Evolutionary conservation across 2,329 filamentous ascomycete genomes (phyloP).

Genomic region (Penicillium sp.): DNA sequence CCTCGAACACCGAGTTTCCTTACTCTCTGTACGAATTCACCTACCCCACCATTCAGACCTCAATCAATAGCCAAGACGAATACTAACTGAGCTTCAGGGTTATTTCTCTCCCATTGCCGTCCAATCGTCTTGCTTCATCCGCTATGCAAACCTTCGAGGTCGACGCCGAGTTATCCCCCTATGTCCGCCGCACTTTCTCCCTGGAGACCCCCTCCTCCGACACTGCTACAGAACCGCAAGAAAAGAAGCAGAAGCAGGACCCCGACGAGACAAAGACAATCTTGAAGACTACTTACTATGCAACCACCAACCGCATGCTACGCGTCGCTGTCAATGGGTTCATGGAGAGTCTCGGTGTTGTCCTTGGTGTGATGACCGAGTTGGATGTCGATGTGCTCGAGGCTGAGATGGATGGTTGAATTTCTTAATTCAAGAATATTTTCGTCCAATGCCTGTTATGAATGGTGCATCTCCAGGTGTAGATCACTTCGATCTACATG

Average conservation of each 20-base stretch:
- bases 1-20: conserved; percentile 30
- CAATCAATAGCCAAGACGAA: background rate
- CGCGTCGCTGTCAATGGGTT: conserved; percentile 94
- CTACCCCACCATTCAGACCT: conserved; percentile 7
- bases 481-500: background rate
- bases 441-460: background rate
- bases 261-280: conserved; percentile 45
- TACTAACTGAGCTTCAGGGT: conserved; percentile 46
- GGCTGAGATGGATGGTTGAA: conserved; percentile 24
- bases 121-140: conserved; percentile 66
- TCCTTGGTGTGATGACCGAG: conserved; percentile 84
- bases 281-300: conserved; percentile 70
- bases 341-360: conserved; percentile 79
- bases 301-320: conserved; percentile 93
- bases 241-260: conserved; percentile 22
- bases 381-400: conserved; percentile 77
- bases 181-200: conserved; percentile 67
- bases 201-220: conserved; percentile 39
- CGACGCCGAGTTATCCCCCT: conserved; percentile 80
- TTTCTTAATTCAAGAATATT: background rate
- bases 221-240: conserved; percentile 17
- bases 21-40: conserved; percentile 34
- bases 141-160: conserved; percentile 72
- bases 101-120: conserved; percentile 75
- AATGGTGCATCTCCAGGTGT: background rate